Base-by-base conservation (phyloP, 345 rosid species). In the Adansonia digitata region DNA sequence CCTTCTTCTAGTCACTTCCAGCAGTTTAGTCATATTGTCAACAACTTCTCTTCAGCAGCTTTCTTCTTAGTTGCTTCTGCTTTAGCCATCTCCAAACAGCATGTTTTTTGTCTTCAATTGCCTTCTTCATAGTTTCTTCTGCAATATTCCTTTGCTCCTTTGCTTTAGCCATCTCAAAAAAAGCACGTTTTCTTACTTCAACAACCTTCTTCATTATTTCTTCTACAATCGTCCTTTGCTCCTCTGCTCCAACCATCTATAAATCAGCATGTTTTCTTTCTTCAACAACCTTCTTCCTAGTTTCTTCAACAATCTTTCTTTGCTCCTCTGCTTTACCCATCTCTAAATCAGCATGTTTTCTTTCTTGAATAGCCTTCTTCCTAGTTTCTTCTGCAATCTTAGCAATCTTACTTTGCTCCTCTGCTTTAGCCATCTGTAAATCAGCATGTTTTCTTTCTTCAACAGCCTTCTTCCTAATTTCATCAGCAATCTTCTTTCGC, bases 251-350 rank as follows among this genome's bases (percentile, higher is more conserved):
- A 55, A 45, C 62, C 45, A 12, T 71, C 48, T 71, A 48, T 2
- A 20, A 20, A 35, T 14, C 12, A 10, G 60, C 74, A 53, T 5
- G 11, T 71, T 53, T 40, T 53, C 74, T 71, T 53, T 37, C 84
- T 71, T 82, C 88, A 35, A 57, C 60, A 75, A 84, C 85, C 34
- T 70, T 81, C 78, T 74, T 84, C 73, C 77, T 86, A 72, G 81
- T 82, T 4, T 77, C 55, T 75, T 77, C 86, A 7, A 80, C 85
- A 53, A 60, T 82, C 70, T 78, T 85, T 82, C 64, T 80, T 57
- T 82, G 86, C 69, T 83, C 75, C 85, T 85, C 82, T 42, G 84
- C 89, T 17, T 34, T 17, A 71, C 78, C 84, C 53, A 76, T 79
- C 62, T 84, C 85, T 65, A 84, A 76, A 64, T 81, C 86, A 64